Conservation (phyloP, 257 asterid genomes). For the Penstemon eatonii region DNA sequence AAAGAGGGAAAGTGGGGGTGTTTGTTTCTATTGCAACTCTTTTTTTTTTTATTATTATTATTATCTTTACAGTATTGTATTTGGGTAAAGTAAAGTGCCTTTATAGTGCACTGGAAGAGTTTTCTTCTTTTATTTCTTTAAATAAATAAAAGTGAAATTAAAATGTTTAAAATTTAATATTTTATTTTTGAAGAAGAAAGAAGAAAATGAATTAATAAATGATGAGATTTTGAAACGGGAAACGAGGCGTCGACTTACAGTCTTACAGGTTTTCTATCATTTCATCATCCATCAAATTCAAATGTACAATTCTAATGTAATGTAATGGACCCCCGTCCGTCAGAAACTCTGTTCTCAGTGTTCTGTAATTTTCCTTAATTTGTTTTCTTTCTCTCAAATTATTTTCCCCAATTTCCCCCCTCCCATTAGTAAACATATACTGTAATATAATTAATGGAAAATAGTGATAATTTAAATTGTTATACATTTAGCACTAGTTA, state of each 20-base stretch:
- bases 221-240: slow-evolving; percentile 60
- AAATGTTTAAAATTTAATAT: neutral
- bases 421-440: too few species aligned
- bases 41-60: neutral
- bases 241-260: slow-evolving; percentile 58
- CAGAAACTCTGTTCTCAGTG: too few species aligned
- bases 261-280: neutral
- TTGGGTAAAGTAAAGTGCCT: neutral
- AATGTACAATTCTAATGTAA: too few species aligned
- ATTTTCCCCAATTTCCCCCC: neutral
- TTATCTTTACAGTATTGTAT: neutral
- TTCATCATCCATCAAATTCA: neutral
- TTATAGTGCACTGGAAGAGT: neutral
- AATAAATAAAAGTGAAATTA: neutral
- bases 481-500: too few species aligned
- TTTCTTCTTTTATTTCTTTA: neutral
- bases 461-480: too few species aligned
- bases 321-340: slow-evolving; percentile 20
- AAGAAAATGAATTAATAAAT: slow-evolving; percentile 20
- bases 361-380: neutral
- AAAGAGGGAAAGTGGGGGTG: slow-evolving; percentile 25
- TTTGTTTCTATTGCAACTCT: slow-evolving; percentile 22
- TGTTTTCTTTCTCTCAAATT: slow-evolving; percentile 12
- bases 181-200: neutral
- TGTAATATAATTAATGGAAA: neutral